Evolutionary conservation across 371 early-diverging fungal species (phyloP), one percentile per base, ranked within the genome.

Genomic region (Mucor velutinosus): DNA sequence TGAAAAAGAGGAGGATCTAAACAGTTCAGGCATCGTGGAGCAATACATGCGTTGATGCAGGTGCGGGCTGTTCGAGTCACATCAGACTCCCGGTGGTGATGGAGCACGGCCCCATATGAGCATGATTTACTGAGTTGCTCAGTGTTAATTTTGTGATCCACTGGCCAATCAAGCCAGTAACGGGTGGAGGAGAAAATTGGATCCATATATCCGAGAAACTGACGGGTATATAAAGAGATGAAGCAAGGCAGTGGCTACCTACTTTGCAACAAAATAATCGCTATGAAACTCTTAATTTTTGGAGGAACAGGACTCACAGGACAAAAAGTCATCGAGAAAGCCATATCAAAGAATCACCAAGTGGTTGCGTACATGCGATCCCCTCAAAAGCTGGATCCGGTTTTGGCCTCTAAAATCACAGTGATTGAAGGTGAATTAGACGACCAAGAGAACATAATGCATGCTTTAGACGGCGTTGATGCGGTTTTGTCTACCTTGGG

Each of bases 1-100:
- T 33, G 58, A 33, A 57, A 57, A 57, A 57, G 58, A 57, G 58
- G 33, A 57, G 58, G 58, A 32, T 57, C 58, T n/a, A 32, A 30
- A 2, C 27, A 4, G 15, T 25, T 27, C 27, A 53, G 27, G 27
- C 25, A 27, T 53, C 53, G 10, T 41, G 41, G 17, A 41, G 41
- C 41, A 41, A 41, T 41, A 41, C 41, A 41, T 53, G 2, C 4
- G 14, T 15, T 53, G 12, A 51, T 19, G 3, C 3, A 25, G 27
- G 47, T 47, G 47, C 47, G 47, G 47, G 21, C 11, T 21, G 53
- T 27, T 53, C 53, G 53, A 27, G 53, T 53, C 53, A 53, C 53
- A 53, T 53, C 25, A 12, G 41, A 5, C 41, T 41, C 17, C 41
- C 41, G 41, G 41, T 41, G 41, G 1, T 35, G 37, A n/a, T n/a